A percentile compares a stretch with the other conserved stretches of the same genome.
Evolutionary conservation across 768 basidiomycete species (phyloP).

Genomic region (Suillus brevipes): DNA sequence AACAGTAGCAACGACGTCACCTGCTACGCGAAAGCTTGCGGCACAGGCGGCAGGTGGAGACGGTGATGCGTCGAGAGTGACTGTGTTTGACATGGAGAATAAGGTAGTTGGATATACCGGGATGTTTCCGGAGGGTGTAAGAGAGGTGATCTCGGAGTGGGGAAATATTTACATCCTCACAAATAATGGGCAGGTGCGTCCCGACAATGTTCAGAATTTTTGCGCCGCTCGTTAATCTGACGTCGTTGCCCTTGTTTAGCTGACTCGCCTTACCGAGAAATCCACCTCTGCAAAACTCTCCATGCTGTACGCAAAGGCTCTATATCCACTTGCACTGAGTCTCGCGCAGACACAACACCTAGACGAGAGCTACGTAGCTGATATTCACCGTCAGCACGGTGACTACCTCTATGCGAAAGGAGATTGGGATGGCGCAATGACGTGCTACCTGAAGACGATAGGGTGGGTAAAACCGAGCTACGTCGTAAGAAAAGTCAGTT

Average conservation of each 20-base stretch:
- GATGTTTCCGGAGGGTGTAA: slow-evolving; percentile 79
- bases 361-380: slow-evolving; percentile 73
- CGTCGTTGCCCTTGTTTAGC: slow-evolving; percentile 35
- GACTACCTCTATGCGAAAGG: slow-evolving; percentile 89
- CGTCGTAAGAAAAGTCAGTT: slow-evolving; percentile 87
- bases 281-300: slow-evolving; percentile 84
- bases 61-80: slow-evolving; percentile 73
- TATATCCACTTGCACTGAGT: slow-evolving; percentile 79
- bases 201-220: slow-evolving; percentile 2
- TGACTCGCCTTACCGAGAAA: slow-evolving; percentile 72
- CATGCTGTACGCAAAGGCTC: slow-evolving; percentile 75
- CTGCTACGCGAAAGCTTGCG: slow-evolving; percentile 47
- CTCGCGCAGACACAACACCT: slow-evolving; percentile 80
- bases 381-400: slow-evolving; percentile 88
- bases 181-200: slow-evolving; percentile 71
- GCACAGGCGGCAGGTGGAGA: slow-evolving; percentile 25
- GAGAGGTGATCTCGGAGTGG: slow-evolving; percentile 82
- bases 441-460: slow-evolving; percentile 88
- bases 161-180: slow-evolving; percentile 77
- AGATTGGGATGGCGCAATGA: slow-evolving; percentile 92
- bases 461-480: slow-evolving; percentile 91
- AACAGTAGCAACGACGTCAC: slow-evolving; percentile 54
- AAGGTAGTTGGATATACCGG: slow-evolving; percentile 86
- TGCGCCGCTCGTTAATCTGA: background rate
- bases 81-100: slow-evolving; percentile 89